Evolutionary conservation across 768 basidiomycete species (phyloP), one percentile per base, ranked within the genome.

Genomic region (Cyclocybe cylindracea): DNA sequence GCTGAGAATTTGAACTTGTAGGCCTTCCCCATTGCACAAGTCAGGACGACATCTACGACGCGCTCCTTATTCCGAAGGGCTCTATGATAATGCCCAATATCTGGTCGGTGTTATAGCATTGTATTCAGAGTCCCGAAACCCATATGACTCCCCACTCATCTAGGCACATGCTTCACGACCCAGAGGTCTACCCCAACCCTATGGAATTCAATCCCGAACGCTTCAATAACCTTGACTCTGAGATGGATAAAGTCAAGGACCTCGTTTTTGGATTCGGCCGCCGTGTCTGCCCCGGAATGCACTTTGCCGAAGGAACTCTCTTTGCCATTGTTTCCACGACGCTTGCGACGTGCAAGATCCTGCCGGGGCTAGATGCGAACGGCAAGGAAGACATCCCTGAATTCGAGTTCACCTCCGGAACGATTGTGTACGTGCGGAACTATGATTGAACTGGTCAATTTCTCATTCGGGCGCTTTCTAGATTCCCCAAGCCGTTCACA

Each of bases 181-280:
- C 79, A 14, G 68, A 71, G 47, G 71, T 66, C 18, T 86, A 86
- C 62, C 58, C 71, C 16, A 68, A 80, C 32, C 85, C 85, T 3
- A 68, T 77, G 57, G 59, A 63, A 37, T 87, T 86, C 62, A 75
- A 74, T 36, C 85, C 85, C 16, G 82, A 83, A 40, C 79, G 85
- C 14, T 86, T 78, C 66, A 70, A 76, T 29, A 55, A 54, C 7
- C 56, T 66, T 3, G 71, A 78, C 54, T 64, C 67, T 24, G 66
- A 68, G 39, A 66, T 72, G 54, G 57, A 64, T 16, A 66, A 71
- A 2, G 67, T 73, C 33, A 45, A 38, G 2, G 69, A 76, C 38
- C 68, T 79, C 24, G 62, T 68, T 31, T 74, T 71, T 47, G 75
- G 73, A 4, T 75, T 73, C 44, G 73, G 73, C 16, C 69, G 79